phyloP scores from a whole-genome alignment of 2,329 filamentous ascomycete species.

The Fusarium haematococcum region DNA sequence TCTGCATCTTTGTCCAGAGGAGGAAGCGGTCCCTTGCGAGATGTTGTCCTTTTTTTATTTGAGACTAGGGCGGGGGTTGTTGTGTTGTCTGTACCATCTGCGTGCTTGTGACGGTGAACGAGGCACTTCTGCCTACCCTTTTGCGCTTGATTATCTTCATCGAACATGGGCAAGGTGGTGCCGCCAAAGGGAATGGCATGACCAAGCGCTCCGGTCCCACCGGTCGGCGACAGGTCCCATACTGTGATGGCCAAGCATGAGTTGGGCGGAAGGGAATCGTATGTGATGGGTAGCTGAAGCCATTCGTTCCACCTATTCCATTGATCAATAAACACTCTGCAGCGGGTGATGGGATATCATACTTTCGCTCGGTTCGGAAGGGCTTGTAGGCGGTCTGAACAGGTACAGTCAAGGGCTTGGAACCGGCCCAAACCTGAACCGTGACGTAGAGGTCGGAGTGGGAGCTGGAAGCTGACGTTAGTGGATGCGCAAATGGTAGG shows the following conservation, averaged over 20 bases:
- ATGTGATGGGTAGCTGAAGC: constrained; percentile 87
- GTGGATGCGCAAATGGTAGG: constrained; percentile 20
- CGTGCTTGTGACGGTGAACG: constrained; percentile 82
- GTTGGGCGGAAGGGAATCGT: constrained; percentile 83
- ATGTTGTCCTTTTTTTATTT: constrained; percentile 64
- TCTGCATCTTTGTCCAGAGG: constrained; percentile 77
- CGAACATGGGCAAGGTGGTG: constrained; percentile 92
- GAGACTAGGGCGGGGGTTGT: constrained; percentile 78
- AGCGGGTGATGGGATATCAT: constrained; percentile 16
- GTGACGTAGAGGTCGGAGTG: constrained; percentile 94
- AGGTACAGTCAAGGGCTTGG: constrained; percentile 91
- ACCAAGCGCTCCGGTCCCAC: constrained; percentile 74
- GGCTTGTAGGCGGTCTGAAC: constrained; percentile 93
- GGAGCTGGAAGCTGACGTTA: constrained; percentile 61
- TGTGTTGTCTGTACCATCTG: constrained; percentile 85
- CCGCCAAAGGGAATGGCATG: constrained; percentile 94
- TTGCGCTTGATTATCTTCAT: constrained; percentile 88
- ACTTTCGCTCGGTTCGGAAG: constrained; percentile 81
- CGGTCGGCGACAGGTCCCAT: constrained; percentile 91
- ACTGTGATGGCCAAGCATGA: constrained; percentile 91
- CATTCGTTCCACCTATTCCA: constrained; percentile 88
- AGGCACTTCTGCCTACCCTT: constrained; percentile 94
- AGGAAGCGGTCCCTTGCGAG: constrained; percentile 61
- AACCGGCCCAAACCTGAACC: constrained; percentile 93
- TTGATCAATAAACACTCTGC: constrained; percentile 17